These are phyloP conservation scores for Mycena sp. DNA, from an alignment of 1,284 basidiomycete species.

Conservation along the genomic window DNA sequence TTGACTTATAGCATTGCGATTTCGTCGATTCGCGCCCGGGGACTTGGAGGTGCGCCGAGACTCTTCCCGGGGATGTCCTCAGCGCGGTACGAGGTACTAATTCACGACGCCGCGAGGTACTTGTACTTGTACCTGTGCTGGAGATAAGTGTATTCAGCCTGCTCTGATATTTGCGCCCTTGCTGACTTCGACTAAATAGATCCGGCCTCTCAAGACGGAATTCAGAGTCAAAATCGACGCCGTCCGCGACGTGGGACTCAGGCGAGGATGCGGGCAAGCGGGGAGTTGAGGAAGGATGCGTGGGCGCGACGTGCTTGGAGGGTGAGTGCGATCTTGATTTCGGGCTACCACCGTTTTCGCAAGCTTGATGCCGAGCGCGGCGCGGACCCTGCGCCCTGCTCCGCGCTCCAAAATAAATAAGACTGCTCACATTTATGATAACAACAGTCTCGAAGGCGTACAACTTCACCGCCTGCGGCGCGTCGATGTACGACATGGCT, in stretches of 20 bases:
- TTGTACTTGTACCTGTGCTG: too few species aligned
- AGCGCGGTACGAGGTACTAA: too few species aligned
- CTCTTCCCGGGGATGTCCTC: too few species aligned
- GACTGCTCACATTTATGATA: background rate
- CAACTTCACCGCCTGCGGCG: background rate
- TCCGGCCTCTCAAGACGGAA: too few species aligned
- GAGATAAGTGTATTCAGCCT: too few species aligned
- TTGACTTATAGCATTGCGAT: too few species aligned
- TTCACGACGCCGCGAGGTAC: too few species aligned
- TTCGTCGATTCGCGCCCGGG: too few species aligned
- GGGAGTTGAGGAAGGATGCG: background rate
- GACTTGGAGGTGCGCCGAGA: too few species aligned
- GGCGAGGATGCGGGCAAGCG: background rate
- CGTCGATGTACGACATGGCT: conserved; percentile 26
- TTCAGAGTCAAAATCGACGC: background rate
- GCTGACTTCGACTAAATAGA: background rate
- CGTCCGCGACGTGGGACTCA: background rate
- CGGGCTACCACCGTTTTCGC: background rate
- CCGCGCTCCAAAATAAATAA: background rate
- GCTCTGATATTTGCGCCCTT: background rate
- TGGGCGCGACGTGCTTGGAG: too few species aligned
- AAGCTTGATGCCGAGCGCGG: background rate
- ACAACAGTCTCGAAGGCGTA: background rate
- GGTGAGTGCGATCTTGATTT: background rate
- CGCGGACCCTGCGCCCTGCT: background rate